These are phyloP conservation scores for Craterostigma plantagineum DNA, from an alignment of 257 asterid genomes.

Conservation along the genomic window DNA sequence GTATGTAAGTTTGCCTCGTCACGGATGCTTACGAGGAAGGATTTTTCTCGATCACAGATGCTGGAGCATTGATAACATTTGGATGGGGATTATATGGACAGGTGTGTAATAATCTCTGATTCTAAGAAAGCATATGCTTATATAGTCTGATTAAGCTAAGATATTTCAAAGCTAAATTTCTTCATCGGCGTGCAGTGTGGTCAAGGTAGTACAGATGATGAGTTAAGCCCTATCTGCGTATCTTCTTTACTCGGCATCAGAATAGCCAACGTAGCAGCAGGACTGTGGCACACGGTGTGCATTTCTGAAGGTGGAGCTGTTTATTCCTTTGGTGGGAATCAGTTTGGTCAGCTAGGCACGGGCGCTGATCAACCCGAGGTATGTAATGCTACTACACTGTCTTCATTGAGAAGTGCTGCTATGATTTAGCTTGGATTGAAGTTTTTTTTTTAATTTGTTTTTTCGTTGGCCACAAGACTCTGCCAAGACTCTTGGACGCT, in stretches of 20 bases:
- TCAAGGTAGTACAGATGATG: conserved; percentile 96
- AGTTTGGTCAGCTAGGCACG: conserved; percentile 97
- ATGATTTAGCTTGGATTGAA: neutral
- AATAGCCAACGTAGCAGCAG: conserved; percentile 80
- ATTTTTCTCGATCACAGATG: conserved; percentile 41
- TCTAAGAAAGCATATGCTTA: no score
- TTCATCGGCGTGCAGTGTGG: conserved; percentile 54
- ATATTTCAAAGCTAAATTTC: neutral
- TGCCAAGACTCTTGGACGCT: conserved; percentile 82
- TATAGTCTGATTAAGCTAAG: neutral
- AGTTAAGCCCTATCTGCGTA: conserved; percentile 73
- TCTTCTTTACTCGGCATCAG: conserved; percentile 88
- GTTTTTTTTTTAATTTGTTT: neutral
- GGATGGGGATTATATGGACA: conserved; percentile 99
- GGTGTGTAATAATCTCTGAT: conserved; percentile 20
- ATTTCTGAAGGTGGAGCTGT: conserved; percentile 91
- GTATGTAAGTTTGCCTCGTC: neutral
- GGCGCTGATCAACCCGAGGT: conserved; percentile 93
- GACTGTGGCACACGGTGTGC: conserved; percentile 94
- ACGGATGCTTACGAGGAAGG: conserved; percentile 1
- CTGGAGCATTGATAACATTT: conserved; percentile 79
- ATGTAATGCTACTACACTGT: neutral
- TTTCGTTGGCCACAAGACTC: conserved; percentile 26
- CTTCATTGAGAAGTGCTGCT: no score
- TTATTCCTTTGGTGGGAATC: conserved; percentile 93